Evolutionary conservation across 768 basidiomycete species (phyloP).

Genomic region (Pholiota microspora): DNA sequence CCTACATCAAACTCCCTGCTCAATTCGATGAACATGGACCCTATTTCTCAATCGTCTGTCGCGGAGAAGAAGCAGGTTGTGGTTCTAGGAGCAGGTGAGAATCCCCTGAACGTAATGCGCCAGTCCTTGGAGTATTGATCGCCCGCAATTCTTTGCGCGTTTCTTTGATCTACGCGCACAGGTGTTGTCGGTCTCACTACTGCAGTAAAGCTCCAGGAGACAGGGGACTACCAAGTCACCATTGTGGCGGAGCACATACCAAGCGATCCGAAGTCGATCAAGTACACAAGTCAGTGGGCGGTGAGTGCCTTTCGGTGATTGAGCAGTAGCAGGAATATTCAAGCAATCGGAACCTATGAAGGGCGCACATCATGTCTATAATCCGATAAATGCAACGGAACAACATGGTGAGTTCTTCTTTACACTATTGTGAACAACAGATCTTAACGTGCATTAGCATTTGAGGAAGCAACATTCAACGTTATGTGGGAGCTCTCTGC

Average conservation of each 20-base stretch:
- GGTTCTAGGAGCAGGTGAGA: conserved; percentile 7
- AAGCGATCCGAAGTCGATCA: conserved; percentile 67
- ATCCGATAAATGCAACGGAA: conserved; percentile 45
- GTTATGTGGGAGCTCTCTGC: conserved; percentile 72
- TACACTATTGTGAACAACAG: background rate
- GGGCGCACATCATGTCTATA: conserved; percentile 81
- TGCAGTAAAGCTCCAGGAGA: conserved; percentile 67
- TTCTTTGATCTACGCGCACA: conserved; percentile 22
- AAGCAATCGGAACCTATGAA: conserved; percentile 29
- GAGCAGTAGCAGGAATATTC: background rate
- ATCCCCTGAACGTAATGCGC: too few relatives aligned
- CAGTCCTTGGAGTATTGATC: too few relatives aligned
- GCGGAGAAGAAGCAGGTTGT: background rate
- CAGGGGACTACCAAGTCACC: conserved; percentile 58
- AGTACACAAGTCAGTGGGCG: conserved; percentile 83
- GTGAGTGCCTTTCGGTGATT: conserved; percentile 36
- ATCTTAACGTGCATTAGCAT: conserved; percentile 34
- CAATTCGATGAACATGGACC: background rate
- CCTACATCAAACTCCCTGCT: background rate
- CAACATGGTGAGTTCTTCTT: conserved; percentile 45
- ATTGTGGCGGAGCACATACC: conserved; percentile 73
- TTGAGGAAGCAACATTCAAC: conserved; percentile 75
- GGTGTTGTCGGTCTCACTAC: conserved; percentile 81
- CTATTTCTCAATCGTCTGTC: background rate
- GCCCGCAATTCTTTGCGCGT: background rate